These are phyloP conservation scores for Cladosporium sp. DNA, from an alignment of 2,329 filamentous ascomycete species.

Conservation along the genomic window DNA sequence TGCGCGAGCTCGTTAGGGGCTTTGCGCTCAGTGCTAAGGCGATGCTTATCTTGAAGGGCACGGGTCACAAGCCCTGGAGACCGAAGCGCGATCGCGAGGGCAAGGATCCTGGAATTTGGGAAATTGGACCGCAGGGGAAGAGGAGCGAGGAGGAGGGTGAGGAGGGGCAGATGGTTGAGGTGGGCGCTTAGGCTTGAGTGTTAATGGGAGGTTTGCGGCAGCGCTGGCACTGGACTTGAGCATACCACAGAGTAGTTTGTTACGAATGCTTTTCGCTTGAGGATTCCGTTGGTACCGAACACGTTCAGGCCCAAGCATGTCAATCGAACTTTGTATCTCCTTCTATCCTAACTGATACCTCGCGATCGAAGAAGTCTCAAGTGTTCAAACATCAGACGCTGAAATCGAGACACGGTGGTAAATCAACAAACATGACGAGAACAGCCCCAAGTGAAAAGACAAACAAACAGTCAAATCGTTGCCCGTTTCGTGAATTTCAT, in stretches of 20 bases:
- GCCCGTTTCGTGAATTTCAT: neutral
- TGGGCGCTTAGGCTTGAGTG: neutral
- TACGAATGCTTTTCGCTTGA: neutral
- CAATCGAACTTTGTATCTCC: no score
- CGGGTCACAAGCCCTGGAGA: slow-evolving; percentile 38
- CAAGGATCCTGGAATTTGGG: slow-evolving; percentile 49
- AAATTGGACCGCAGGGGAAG: slow-evolving; percentile 39
- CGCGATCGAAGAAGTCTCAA: no score
- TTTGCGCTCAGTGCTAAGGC: slow-evolving; percentile 78
- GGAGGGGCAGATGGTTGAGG: slow-evolving; percentile 5
- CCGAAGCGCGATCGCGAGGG: slow-evolving; percentile 47
- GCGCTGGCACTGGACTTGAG: neutral
- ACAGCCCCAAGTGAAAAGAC: neutral
- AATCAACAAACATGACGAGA: no score
- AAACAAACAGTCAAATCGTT: neutral
- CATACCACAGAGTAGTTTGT: neutral
- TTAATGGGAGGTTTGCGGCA: no score
- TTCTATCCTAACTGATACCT: no score
- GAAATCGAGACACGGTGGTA: neutral
- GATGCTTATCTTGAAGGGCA: slow-evolving; percentile 56
- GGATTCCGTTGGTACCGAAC: no score
- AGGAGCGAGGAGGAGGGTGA: neutral
- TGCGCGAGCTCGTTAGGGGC: slow-evolving; percentile 52
- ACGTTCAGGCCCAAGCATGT: no score
- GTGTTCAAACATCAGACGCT: no score